Evolutionary conservation across 1,284 basidiomycete species (phyloP).

Genomic region (Sporisorium graminicola): DNA sequence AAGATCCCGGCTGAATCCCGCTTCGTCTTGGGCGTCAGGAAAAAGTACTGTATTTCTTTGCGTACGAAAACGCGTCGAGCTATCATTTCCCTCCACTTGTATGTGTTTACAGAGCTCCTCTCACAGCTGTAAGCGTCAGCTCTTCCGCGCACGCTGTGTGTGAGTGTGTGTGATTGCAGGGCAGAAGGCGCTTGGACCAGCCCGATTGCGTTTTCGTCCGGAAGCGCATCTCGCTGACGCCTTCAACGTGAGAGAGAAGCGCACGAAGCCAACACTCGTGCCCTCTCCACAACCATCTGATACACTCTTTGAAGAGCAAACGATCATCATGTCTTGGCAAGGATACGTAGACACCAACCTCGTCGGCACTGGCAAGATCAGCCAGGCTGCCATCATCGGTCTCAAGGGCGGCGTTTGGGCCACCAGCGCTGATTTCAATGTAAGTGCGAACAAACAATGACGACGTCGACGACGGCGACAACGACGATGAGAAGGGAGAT

Average conservation of each 20-base stretch:
- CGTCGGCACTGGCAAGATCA: slow-evolving; percentile 81
- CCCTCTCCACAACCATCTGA: background rate
- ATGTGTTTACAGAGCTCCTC: background rate
- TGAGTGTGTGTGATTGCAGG: background rate
- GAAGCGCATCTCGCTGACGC: slow-evolving; percentile 7
- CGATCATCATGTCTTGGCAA: slow-evolving; percentile 73
- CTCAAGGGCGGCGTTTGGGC: slow-evolving; percentile 91
- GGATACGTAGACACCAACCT: slow-evolving; percentile 90
- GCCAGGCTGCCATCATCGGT: slow-evolving; percentile 86
- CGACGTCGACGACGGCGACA: background rate
- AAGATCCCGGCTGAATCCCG: slow-evolving; percentile 29
- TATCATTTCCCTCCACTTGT: slow-evolving; percentile 14
- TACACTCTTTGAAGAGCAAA: background rate
- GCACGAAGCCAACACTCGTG: slow-evolving; percentile 18
- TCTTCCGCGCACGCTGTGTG: background rate
- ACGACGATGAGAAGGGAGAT: background rate
- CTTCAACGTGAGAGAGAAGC: background rate
- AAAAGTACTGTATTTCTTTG: background rate
- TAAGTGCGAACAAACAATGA: slow-evolving; percentile 68
- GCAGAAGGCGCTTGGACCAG: slow-evolving; percentile 15
- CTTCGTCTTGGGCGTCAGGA: slow-evolving; percentile 1
- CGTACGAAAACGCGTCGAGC: background rate
- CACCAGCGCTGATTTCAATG: slow-evolving; percentile 78
- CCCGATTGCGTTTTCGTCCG: slow-evolving; percentile 3
- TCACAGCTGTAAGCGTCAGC: slow-evolving; percentile 2